Evolutionary conservation across 2,329 filamentous ascomycete species (phyloP), one percentile per base, ranked within the genome.

Genomic region (Diplodia intermedia): DNA sequence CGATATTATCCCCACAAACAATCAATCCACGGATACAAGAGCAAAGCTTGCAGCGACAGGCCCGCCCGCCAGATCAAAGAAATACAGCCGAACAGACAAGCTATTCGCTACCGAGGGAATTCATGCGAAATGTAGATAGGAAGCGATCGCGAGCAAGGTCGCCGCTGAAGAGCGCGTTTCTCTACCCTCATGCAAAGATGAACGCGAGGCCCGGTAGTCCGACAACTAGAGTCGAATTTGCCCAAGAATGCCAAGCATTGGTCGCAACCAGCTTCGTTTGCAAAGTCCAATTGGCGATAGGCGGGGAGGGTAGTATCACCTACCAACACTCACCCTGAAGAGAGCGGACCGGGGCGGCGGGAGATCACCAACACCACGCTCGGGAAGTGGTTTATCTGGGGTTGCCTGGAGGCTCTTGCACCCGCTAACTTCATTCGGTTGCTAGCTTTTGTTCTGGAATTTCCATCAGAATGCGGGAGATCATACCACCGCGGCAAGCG

Each of bases 351-450:
- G 43, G 60, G 43, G 31, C 60, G 43, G 31, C 60, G 60, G 60
- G 60, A 63, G 60, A 63, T 63, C 60, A 63, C 38, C 60, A 63
- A 63, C 60, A 63, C 60, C 60, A 63, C 47, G 31, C 33, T 8
- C 40, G 40, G 33, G n/a, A 61, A 50, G 43, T 36, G 49, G 57
- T 49, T 62, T 33, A 62, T 62, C 57, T 50, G 60, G 50, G 60
- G 36, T 63, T 36, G 38, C 14, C 47, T 52, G 60, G 31, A 63
- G 60, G 60, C 60, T 63, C 60, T 9, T 63, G 60, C 60, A 47
- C 47, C 36, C 29, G 43, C 60, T 63, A 63, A 63, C 60, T 52
- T 26, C 47, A 52, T 62, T 62, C 15, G 57, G 57, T 11, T 15
- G 40, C 26, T 62, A 62, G 40, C 57, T 4, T 62, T 50, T 62